A percentile compares a stretch with the other conserved stretches of the same genome.
phyloP scores from a whole-genome alignment of 176 grass and related monocot species.

The Lolium multiflorum region DNA sequence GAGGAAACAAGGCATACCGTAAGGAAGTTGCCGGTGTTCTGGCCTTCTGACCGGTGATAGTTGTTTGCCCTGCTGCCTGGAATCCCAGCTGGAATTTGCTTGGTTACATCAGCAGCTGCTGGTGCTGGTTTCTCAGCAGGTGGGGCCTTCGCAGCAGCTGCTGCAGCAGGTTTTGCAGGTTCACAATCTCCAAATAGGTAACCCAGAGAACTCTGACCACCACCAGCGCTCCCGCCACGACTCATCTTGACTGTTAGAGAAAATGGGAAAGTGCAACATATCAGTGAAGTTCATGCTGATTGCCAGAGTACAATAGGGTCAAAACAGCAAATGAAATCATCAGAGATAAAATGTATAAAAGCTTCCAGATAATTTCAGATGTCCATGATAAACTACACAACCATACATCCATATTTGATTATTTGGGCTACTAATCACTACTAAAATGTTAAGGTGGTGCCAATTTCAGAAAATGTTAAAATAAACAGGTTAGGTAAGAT shows the following conservation, averaged over 20 bases:
- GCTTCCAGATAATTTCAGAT: not conserved
- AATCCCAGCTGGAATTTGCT: slow-evolving; percentile 75
- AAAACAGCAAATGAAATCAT: not conserved
- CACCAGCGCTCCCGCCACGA: slow-evolving; percentile 78
- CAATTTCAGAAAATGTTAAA: too few relatives aligned
- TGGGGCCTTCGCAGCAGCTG: slow-evolving; percentile 31
- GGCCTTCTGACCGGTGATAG: slow-evolving; percentile 73
- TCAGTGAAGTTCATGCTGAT: not conserved
- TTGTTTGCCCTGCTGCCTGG: slow-evolving; percentile 56
- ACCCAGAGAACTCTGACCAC: slow-evolving; percentile 69
- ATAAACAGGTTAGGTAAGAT: slow-evolving; percentile 21
- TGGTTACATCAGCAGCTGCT: slow-evolving; percentile 42
- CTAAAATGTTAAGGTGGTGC: not conserved
- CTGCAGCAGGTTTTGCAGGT: slow-evolving; percentile 48
- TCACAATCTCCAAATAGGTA: slow-evolving; percentile 75
- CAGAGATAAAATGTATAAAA: not conserved
- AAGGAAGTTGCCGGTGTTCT: slow-evolving; percentile 84
- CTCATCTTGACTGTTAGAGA: slow-evolving; percentile 55
- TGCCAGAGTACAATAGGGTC: not conserved
- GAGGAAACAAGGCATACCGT: slow-evolving; percentile 50
- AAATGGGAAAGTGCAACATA: not conserved
- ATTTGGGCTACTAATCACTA: not conserved
- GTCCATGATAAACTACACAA: not conserved
- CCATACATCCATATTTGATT: not conserved
- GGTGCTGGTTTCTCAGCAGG: slow-evolving; percentile 51